These are phyloP conservation scores for Sphagnurus paluster DNA, from an alignment of 1,284 basidiomycete genomes.

Conservation along the genomic window DNA sequence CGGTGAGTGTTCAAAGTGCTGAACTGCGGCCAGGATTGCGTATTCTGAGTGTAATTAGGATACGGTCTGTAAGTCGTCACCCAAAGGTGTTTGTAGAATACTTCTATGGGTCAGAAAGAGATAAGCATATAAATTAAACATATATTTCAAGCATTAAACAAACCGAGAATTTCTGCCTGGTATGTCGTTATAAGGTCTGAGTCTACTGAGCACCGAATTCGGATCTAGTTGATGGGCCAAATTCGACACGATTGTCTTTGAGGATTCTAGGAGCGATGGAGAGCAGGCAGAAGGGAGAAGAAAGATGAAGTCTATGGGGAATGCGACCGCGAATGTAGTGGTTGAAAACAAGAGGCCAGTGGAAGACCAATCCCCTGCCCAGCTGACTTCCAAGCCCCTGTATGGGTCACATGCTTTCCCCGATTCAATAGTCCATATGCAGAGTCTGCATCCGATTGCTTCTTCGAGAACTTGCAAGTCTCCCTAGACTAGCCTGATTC, in stretches of 20 bases:
- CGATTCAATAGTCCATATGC: conserved; percentile 1
- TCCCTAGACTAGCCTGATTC: too few relatives aligned
- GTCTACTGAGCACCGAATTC: conserved; percentile 11
- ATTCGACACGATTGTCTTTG: conserved; percentile 11
- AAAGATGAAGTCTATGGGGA: conserved; percentile 24
- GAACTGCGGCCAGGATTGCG: conserved; percentile 22
- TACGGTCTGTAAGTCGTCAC: conserved; percentile 12
- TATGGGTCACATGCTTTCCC: conserved; percentile 24
- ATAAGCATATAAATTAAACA: neutral
- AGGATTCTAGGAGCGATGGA: conserved; percentile 12
- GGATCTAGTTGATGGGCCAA: conserved; percentile 17
- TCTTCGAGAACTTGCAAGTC: neutral
- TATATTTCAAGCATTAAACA: conserved; percentile 4
- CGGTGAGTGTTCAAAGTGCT: conserved; percentile 21
- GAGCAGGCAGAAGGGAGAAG: conserved; percentile 11
- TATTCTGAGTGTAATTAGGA: conserved; percentile 16
- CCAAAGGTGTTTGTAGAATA: conserved; percentile 12
- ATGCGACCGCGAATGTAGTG: conserved; percentile 16
- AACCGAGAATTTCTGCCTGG: conserved; percentile 16
- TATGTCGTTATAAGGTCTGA: conserved; percentile 20
- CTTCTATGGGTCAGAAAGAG: conserved; percentile 8
- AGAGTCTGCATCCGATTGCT: too few relatives aligned
- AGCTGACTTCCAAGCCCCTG: conserved; percentile 28
- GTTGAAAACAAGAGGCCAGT: conserved; percentile 22
- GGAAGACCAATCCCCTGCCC: conserved; percentile 25